These are phyloP conservation scores for Baeospora myosura DNA, from an alignment of 1,284 basidiomycete species.

Conservation along the genomic window DNA sequence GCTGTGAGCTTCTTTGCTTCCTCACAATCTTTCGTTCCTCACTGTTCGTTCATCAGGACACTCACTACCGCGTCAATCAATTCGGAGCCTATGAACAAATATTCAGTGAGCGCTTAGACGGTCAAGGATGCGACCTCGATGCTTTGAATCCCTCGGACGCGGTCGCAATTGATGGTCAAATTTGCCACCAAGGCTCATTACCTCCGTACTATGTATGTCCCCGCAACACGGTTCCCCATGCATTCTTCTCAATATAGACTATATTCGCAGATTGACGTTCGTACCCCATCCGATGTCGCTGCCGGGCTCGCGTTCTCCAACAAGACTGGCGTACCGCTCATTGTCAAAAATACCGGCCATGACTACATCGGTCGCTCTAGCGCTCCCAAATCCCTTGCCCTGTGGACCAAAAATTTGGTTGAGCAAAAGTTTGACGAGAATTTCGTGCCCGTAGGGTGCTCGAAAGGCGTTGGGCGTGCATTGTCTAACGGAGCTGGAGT, in stretches of 20 bases:
- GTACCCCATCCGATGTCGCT: conserved; percentile 28
- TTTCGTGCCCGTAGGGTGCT: conserved; percentile 31
- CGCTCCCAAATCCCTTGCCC: conserved; percentile 31
- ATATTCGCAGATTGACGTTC: conserved; percentile 35
- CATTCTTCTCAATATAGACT: background rate
- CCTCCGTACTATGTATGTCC: conserved; percentile 23
- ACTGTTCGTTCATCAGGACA: background rate
- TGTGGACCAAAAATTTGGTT: conserved; percentile 29
- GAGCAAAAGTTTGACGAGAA: conserved; percentile 17
- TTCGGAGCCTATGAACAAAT: background rate
- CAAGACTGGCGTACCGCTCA: conserved; percentile 31
- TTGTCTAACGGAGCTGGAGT: conserved; percentile 29
- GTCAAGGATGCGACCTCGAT: background rate
- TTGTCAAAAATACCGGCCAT: conserved; percentile 47
- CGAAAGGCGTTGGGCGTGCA: conserved; percentile 9
- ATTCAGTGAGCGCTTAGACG: background rate
- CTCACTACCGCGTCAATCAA: background rate
- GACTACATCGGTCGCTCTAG: conserved; percentile 40
- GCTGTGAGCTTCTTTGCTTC: background rate
- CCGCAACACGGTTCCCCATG: background rate
- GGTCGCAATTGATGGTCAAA: conserved; percentile 7
- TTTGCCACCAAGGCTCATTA: conserved; percentile 24
- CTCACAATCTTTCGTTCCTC: background rate
- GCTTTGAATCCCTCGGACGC: conserved; percentile 18
- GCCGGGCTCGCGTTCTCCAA: conserved; percentile 35